Evolutionary conservation across 2,329 filamentous ascomycete genomes (phyloP).

Genomic region (Torrubiella hemipterigena): DNA sequence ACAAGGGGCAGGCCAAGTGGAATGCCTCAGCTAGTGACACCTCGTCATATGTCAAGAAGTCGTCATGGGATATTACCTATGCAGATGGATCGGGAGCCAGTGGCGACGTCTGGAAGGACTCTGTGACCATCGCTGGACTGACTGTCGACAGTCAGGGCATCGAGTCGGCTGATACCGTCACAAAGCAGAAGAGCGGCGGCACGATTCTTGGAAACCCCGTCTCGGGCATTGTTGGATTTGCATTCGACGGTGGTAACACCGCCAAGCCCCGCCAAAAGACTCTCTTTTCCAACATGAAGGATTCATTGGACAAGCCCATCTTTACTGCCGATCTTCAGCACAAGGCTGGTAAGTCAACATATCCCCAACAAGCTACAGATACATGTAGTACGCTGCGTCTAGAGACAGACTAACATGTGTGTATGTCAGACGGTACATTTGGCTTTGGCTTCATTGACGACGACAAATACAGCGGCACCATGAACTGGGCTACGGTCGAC

Average conservation of each 20-base stretch:
- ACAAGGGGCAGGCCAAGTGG: slow-evolving; percentile 24
- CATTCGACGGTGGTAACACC: slow-evolving; percentile 28
- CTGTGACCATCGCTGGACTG: slow-evolving; percentile 28
- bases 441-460: slow-evolving; percentile 62
- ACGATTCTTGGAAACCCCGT: slow-evolving; percentile 26
- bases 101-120: slow-evolving; percentile 30
- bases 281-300: slow-evolving; percentile 23
- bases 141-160: slow-evolving; percentile 28
- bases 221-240: slow-evolving; percentile 14
- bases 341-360: slow-evolving; percentile 13
- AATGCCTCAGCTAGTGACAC: slow-evolving; percentile 24
- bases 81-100: slow-evolving; percentile 28
- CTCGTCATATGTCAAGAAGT: slow-evolving; percentile 20
- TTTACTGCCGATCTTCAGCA: slow-evolving; percentile 60
- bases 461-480: slow-evolving; percentile 46
- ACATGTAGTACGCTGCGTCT: neutral
- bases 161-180: slow-evolving; percentile 28
- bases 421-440: slow-evolving; percentile 42
- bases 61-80: slow-evolving; percentile 29
- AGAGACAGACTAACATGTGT: too few species aligned
- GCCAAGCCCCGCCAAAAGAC: slow-evolving; percentile 29
- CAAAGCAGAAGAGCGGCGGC: slow-evolving; percentile 27
- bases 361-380: neutral
- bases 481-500: slow-evolving; percentile 46
- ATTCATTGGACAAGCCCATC: slow-evolving; percentile 20